Evolutionary conservation across 2,329 filamentous ascomycete species (phyloP), one percentile per base, ranked within the genome.

Genomic region (Aspergillus ibericus): DNA sequence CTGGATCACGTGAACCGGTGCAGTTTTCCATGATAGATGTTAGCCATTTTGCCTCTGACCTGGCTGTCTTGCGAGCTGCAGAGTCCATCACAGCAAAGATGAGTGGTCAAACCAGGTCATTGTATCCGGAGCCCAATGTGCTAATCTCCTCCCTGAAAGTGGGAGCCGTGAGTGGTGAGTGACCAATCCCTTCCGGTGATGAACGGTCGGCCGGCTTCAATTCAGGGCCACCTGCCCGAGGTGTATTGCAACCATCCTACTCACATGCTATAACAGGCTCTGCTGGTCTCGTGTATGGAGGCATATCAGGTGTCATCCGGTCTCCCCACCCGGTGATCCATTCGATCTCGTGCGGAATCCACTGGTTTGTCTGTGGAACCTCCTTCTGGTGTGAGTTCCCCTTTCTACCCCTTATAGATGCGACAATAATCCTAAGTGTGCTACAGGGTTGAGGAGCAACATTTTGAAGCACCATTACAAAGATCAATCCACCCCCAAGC

Each of bases 341-440:
- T 76, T 88, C 91, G 0, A 66, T 88, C 12, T 83, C 88, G 36
- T 87, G 88, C 20, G 89, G 91, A 16, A 80, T 91, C 40, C 92
- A 96, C 77, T 96, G 91, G 85, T 91, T 91, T 74, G 82, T 85
- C 42, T 82, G 96, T 38, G 91, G 91, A 35, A 85, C 84, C 48
- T 89, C 85, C 15, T 97, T 88, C 72, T 93, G 88, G 82, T 88
- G 89, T 87, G 80, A 69, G 85, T 76, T 42, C 15, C n/a, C 27
- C 52, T 49, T 52, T 50, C 16, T 51, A 18, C 22, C 18, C 15
- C 16, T 35, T 18, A 25, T 59, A 16, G 27, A 44, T 22, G 16
- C 22, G 22, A 22, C 13, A 27, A 20, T 40, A 9, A 50, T 54
- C 46, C 58, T 54, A 47, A 60, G 72, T 74, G 44, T 68, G 38